Percentiles rank a stretch among this genome's conserved stretches.
Evolutionary conservation across 371 early-diverging fungal species (phyloP).

Genomic region (Fennellomyces sp.): DNA sequence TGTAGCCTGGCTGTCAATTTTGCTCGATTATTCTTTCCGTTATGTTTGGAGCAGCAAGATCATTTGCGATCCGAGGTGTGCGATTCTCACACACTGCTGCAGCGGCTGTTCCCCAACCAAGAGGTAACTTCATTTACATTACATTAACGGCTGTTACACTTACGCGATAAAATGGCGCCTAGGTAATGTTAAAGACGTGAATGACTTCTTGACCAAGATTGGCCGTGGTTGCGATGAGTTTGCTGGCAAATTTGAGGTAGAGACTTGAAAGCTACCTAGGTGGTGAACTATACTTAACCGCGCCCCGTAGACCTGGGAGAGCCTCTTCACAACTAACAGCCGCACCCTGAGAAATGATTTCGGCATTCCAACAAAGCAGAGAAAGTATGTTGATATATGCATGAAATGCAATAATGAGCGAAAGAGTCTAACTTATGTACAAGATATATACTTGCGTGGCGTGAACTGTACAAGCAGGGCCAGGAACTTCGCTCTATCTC

Average conservation of each 20-base stretch:
- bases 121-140: constrained; percentile 18
- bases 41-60: constrained; percentile 7
- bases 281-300: not conserved
- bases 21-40: too few species aligned
- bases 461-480: constrained; percentile 21
- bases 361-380: constrained; percentile 25
- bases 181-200: constrained; percentile 52
- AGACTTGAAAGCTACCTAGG: not conserved
- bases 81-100: constrained; percentile 23
- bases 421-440: not conserved
- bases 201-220: constrained; percentile 55
- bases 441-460: constrained; percentile 23
- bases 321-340: constrained; percentile 55
- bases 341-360: constrained; percentile 51
- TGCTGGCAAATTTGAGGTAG: constrained; percentile 59
- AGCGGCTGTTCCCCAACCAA: constrained; percentile 17
- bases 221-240: constrained; percentile 65
- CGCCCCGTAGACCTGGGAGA: constrained; percentile 69
- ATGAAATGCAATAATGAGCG: not conserved
- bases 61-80: constrained; percentile 14
- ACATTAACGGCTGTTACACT: too few species aligned
- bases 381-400: constrained; percentile 18
- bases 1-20: too few species aligned
- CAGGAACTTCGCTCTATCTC: constrained; percentile 6
- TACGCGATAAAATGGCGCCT: not conserved